Evolutionary conservation across 768 basidiomycete species (phyloP).

Genomic region (Phaeotremella skinneri): DNA sequence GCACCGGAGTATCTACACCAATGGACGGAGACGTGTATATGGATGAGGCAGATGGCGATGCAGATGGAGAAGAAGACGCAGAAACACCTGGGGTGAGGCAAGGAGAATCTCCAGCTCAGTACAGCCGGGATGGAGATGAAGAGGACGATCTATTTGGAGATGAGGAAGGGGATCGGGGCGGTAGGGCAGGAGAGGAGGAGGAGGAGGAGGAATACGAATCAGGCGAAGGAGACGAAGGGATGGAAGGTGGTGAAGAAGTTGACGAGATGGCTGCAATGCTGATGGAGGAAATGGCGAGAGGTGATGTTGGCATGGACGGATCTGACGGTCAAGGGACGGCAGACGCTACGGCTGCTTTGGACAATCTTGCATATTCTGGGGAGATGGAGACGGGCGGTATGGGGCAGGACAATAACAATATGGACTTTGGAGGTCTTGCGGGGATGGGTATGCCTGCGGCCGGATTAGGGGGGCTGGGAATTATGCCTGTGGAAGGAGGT

Average conservation of each 20-base stretch:
- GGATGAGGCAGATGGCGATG: conserved; percentile 9
- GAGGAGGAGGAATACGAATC: not conserved
- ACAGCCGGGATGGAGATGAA: not conserved
- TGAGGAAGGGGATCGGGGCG: not conserved
- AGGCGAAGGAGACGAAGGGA: not conserved
- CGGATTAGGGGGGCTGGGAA: not conserved
- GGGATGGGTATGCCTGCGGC: not conserved
- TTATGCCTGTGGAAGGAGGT: conserved; percentile 2
- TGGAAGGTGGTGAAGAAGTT: not conserved
- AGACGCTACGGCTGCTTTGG: not conserved
- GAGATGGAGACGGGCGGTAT: not conserved
- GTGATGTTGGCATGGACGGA: not conserved
- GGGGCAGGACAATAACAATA: not conserved
- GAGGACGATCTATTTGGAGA: conserved; percentile 1
- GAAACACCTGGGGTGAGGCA: conserved; percentile 8
- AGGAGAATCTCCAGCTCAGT: not conserved
- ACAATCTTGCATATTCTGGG: not conserved
- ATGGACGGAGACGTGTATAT: conserved; percentile 13
- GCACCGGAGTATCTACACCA: not conserved
- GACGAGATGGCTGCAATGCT: not conserved
- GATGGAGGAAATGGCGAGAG: not conserved
- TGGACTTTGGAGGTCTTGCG: not conserved
- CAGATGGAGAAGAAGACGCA: conserved; percentile 19
- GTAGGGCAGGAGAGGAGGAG: not conserved
- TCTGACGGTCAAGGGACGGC: not conserved